phyloP scores from a whole-genome alignment of 768 basidiomycete species.

The Exsudoporus frostii region DNA sequence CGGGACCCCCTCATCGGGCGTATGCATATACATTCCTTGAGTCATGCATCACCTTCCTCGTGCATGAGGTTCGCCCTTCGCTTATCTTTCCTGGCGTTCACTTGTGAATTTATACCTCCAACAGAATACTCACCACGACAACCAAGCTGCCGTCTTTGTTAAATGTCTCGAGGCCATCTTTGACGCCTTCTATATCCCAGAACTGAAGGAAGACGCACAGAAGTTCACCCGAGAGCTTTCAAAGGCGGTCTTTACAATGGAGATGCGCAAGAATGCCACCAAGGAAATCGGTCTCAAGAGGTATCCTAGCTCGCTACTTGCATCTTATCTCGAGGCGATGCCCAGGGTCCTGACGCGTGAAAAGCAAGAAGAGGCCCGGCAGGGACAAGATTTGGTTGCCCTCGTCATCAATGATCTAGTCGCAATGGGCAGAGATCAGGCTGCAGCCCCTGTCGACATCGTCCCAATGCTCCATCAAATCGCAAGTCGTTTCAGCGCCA shows the following conservation, averaged over 20 bases:
- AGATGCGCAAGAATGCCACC: conserved; percentile 58
- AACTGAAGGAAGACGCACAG: conserved; percentile 67
- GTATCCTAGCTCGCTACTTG: conserved; percentile 54
- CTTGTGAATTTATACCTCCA: conserved; percentile 6
- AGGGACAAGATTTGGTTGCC: conserved; percentile 58
- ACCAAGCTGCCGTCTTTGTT: conserved; percentile 72
- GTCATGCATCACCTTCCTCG: conserved; percentile 61
- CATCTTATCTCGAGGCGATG: conserved; percentile 77
- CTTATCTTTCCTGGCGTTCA: not conserved
- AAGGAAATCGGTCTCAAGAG: conserved; percentile 53
- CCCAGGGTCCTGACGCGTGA: conserved; percentile 73
- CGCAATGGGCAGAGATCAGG: conserved; percentile 45
- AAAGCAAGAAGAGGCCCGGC: conserved; percentile 54
- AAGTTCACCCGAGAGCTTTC: conserved; percentile 68
- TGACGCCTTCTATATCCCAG: conserved; percentile 67
- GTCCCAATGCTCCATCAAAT: conserved; percentile 75
- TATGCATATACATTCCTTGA: conserved; percentile 72
- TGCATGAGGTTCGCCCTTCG: conserved; percentile 72
- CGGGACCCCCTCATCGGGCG: conserved; percentile 38
- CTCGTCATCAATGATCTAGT: conserved; percentile 68
- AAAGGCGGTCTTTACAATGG: conserved; percentile 67
- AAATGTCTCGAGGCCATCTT: conserved; percentile 72
- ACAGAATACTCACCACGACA: conserved; percentile 70
- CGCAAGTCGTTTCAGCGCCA: conserved; percentile 74
- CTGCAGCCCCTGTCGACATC: conserved; percentile 52